Percentiles rank a stretch among this genome's conserved stretches.
Conservation (phyloP, 371 early-diverging fungal species). For the Mucor lusitanicus region DNA sequence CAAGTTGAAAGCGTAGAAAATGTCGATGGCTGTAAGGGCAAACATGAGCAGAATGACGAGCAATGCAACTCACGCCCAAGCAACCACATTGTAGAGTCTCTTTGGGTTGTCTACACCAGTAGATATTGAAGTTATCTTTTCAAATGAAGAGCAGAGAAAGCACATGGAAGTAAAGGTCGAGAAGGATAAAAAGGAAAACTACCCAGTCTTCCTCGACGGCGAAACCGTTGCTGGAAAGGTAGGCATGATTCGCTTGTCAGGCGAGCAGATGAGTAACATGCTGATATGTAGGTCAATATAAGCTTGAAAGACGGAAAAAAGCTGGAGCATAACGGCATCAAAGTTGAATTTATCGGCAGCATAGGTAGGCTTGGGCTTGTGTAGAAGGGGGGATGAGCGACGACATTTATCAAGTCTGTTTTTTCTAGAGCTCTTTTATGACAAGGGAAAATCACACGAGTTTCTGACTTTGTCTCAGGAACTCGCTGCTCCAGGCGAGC, state of each 20-base stretch:
- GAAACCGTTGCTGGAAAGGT: slow-evolving; percentile 95
- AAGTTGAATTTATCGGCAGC: slow-evolving; percentile 95
- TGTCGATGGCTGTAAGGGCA: slow-evolving; percentile 44
- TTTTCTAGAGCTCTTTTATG: slow-evolving; percentile 85
- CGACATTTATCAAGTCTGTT: not conserved
- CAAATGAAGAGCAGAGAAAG: slow-evolving; percentile 77
- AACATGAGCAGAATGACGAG: not conserved
- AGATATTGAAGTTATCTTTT: slow-evolving; percentile 84
- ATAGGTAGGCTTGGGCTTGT: slow-evolving; percentile 64
- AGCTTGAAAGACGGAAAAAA: slow-evolving; percentile 89
- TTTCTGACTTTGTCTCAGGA: slow-evolving; percentile 89
- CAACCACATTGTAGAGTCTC: slow-evolving; percentile 58
- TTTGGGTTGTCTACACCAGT: slow-evolving; percentile 85
- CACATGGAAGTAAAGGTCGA: slow-evolving; percentile 77
- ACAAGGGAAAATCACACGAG: slow-evolving; percentile 93
- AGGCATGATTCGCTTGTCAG: slow-evolving; percentile 4
- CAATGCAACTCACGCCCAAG: not conserved
- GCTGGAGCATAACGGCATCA: slow-evolving; percentile 96
- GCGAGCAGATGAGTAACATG: not conserved
- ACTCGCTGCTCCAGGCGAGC: slow-evolving; percentile 86
- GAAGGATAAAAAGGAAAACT: slow-evolving; percentile 82
- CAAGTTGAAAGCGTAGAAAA: not conserved
- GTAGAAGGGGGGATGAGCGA: not conserved
- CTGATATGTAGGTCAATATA: slow-evolving; percentile 81
- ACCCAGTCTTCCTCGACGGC: slow-evolving; percentile 97